Base-by-base conservation (phyloP, 768 basidiomycete genomes). In the Kwoniella dejecticola region DNA sequence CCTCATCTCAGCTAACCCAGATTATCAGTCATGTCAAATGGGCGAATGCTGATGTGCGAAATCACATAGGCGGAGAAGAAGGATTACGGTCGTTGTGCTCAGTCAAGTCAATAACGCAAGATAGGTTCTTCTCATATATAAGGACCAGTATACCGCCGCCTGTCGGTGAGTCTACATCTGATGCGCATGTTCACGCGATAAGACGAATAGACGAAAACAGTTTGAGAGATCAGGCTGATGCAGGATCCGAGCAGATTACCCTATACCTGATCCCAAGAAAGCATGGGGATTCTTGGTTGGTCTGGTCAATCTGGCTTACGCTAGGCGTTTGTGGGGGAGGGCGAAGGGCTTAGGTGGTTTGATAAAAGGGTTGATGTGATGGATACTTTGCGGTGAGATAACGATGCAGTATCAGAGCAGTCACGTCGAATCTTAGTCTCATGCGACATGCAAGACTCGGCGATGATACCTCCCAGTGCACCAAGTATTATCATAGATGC, bases 41-140 rank as follows among this genome's bases (percentile, higher is more conserved):
- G n/a, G n/a, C n/a, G n/a, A n/a, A n/a, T n/a, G n/a, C n/a, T n/a
- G n/a, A n/a, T n/a, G n/a, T n/a, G n/a, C n/a, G n/a, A 57, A 30
- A 44, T 36, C 19, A 29, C 17, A 15, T 64, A 91, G 91, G 89
- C 67, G 96, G 96, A 24, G 88, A 90, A 1, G 96, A 99, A 81
- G 96, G 96, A 38, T 83, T 99, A 41, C 86, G 92, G 26, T 82
- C 89, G 1, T 81, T 99, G 40, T 93, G 91, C 45, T 91, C 90
- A 72, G 83, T 88, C 53, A 99, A 99, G 76, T 88, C 88, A 13
- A 85, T 99, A 50, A 85, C 90, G 56, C 82, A 85, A 17, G 96
- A 99, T 78, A 85, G 90, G 47, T 91, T 88, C 84, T 90, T 92
- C 57, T 86, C 87, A 31, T 74, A 88, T 44, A 82, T 94, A 42